Evolutionary conservation across 306 rosid genomes (phyloP), one percentile per base, ranked within the genome.

Genomic region (Vigna nakashimae): DNA sequence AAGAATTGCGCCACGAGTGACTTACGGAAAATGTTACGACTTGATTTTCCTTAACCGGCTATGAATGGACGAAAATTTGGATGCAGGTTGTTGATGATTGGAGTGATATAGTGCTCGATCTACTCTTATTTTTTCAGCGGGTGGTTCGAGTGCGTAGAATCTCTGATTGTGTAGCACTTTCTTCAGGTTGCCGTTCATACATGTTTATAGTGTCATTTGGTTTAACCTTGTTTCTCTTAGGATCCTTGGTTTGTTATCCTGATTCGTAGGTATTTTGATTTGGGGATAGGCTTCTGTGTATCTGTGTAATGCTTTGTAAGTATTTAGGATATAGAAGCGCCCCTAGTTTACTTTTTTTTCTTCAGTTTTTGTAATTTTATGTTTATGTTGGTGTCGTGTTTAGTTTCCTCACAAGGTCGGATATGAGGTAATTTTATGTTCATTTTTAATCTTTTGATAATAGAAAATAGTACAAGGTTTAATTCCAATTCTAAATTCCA

Each of bases 121-220:
- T 71, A 82, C 83, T 78, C 88, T 78, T 83, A 87, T 84, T 82
- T 90, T 90, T 85, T 87, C 88, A 57, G 80, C 79, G 82, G 84
- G 90, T 84, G 63, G 67, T 24, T 51, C 38, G 78, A 63, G 69
- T 18, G 71, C 34, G 1, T 45, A 45, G 15, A 45, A 17, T 16
- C 46, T 43, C 85, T 70, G 7, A 38, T 74, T 79, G 43, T 79
- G 34, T 30, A 16, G 1, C 81, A 20, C 74, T 69, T 32, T 69
- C 70, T 79, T 73, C 76, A 57, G 67, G 67, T 69, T 15, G 14
- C 4, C 60, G 69, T 62, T 17, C 38, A 62, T 69, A 69, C 56
- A 43, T 43, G 32, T 9, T 40, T 18, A 2, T 40, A 65, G 17
- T 17, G 52, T 30, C 13, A 66, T 66, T 66, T 0, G 12, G 7